Evolutionary conservation across 139 green algal genomes (phyloP), one percentile per base, ranked within the genome.

Genomic region (Tetradesmus obliquus): DNA sequence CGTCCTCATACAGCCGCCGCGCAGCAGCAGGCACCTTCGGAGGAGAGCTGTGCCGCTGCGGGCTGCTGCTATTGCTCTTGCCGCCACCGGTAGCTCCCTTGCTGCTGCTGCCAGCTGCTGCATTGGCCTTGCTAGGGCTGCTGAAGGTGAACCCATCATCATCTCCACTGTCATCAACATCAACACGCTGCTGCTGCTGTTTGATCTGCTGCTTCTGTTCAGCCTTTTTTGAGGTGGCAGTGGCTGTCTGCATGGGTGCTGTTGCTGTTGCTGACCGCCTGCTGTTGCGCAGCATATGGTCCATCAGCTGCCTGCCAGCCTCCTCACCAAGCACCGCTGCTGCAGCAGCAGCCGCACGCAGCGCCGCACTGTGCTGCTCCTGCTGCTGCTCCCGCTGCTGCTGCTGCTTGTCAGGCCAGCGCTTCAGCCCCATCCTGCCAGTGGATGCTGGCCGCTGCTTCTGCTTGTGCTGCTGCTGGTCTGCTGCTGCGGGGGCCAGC

Each of bases 271-370:
- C 66, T 10, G 66, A 76, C 22, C n/a, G 57, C 12, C 55, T 88
- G 55, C 57, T 76, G 66, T 57, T 79, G 22, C 84, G 55, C n/a
- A 88, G n/a, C 84, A 88, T 88, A 4, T 88, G 55, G 20, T 55
- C 22, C 84, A 88, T 88, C 22, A 88, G 84, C 84, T 88, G 57
- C 57, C 58, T 32, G 4, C 84, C 84, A n/a, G 84, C 84, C 22
- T 88, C 84, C 57, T 88, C 84, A 55, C 84, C 84, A n/a, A 88
- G 84, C 3, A 88, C 57, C 32, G 84, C 55, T 45, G 84, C 84
- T 79, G 66, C 84, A 17, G 84, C 84, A 45, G 57, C 66, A n/a
- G 84, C 84, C 15, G 84, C 84, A 24, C 84, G 85, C 62, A 81
- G 17, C 2, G 85, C 85, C 54, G 85, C 19, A 5, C 71, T 20